A percentile compares a stretch with the other conserved stretches of the same genome.
These are phyloP conservation scores for Pyrenochaeta sp. DNA, from an alignment of 2,329 filamentous ascomycete genomes.

Conservation along the genomic window DNA sequence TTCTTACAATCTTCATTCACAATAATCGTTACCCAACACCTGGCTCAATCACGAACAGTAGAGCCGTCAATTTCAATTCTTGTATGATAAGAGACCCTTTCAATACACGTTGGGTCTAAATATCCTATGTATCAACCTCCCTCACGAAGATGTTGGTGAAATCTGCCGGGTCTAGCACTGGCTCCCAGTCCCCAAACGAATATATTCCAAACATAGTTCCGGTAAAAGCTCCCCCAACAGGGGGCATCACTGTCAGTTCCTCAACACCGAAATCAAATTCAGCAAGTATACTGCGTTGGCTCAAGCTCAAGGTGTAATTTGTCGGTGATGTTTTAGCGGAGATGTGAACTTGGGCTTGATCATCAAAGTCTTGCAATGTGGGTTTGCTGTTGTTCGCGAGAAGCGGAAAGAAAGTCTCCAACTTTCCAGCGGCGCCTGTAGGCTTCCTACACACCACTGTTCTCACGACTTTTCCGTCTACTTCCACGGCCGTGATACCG, in stretches of 20 bases:
- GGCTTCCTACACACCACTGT: conserved; percentile 12
- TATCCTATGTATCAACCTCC: too few relatives aligned
- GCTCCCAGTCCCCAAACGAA: conserved; percentile 53
- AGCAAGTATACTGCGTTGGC: conserved; percentile 32
- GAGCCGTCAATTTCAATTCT: too few relatives aligned
- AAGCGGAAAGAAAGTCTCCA: conserved; percentile 14
- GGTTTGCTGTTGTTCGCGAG: neutral
- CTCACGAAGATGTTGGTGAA: neutral
- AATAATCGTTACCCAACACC: too few relatives aligned
- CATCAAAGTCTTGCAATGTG: neutral
- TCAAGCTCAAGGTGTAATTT: conserved; percentile 7
- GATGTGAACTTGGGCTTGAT: neutral
- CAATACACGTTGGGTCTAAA: too few relatives aligned
- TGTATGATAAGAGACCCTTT: too few relatives aligned
- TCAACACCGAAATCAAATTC: conserved; percentile 2
- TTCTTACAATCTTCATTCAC: too few relatives aligned
- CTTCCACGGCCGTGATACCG: conserved; percentile 40
- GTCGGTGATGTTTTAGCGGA: conserved; percentile 9
- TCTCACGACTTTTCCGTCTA: conserved; percentile 2
- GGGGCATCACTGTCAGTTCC: conserved; percentile 47
- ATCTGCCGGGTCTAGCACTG: conserved; percentile 53
- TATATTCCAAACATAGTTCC: conserved; percentile 60
- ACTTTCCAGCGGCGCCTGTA: conserved; percentile 7
- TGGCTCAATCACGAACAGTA: too few relatives aligned
- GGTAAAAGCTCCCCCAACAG: conserved; percentile 54